Conservation (phyloP, 2,329 filamentous ascomycete species). For the Sporothrix pallida region DNA sequence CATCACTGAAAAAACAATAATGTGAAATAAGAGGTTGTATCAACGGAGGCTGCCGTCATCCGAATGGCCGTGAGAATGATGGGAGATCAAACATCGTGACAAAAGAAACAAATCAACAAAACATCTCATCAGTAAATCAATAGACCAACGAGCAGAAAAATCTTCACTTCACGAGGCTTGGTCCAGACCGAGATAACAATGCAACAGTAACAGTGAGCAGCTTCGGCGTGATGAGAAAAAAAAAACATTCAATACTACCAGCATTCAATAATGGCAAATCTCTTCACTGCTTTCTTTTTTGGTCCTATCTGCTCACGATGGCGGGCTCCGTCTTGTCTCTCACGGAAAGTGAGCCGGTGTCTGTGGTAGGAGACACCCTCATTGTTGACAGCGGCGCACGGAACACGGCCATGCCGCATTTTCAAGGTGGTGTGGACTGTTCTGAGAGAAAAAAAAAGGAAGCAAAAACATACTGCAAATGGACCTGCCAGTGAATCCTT, state of each 20-base stretch:
- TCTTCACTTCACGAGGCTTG: background rate
- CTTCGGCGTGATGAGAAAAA: background rate
- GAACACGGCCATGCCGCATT: slow-evolving; percentile 8
- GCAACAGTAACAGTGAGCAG: slow-evolving; percentile 9
- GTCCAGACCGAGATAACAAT: background rate
- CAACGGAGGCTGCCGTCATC: background rate
- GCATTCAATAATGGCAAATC: background rate
- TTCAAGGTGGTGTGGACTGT: slow-evolving; percentile 10
- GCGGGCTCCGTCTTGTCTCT: slow-evolving; percentile 15
- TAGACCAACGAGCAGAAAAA: background rate
- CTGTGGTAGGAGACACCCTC: background rate
- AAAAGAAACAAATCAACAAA: background rate
- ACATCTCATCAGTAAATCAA: background rate
- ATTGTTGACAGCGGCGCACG: background rate
- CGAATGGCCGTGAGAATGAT: background rate
- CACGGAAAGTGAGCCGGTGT: background rate
- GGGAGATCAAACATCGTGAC: background rate
- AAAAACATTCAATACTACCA: background rate
- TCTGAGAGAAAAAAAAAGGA: background rate
- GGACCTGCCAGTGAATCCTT: background rate
- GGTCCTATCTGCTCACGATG: background rate
- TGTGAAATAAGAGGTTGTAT: background rate
- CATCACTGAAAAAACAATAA: too few relatives aligned
- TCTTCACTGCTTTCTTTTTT: background rate
- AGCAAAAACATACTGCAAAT: background rate